phyloP scores from a whole-genome alignment of 75 land plant genomes.

The Picea sitchensis region DNA sequence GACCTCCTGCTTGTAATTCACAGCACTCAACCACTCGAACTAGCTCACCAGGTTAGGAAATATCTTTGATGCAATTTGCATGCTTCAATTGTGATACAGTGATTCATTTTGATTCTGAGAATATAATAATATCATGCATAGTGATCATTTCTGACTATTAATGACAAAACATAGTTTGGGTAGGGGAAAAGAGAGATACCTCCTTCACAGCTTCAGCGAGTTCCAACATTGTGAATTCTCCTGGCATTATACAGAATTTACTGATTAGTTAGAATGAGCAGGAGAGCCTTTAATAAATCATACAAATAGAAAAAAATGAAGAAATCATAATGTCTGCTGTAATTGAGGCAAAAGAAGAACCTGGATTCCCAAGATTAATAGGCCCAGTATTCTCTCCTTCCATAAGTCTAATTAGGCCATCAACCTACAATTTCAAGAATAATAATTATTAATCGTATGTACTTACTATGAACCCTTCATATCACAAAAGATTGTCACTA shows the following conservation, averaged over 20 bases:
- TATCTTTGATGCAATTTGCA: neutral
- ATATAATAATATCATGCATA: neutral
- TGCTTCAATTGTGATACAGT: neutral
- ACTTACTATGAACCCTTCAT: neutral
- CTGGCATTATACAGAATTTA: constrained; percentile 17
- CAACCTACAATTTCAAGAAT: constrained; percentile 34
- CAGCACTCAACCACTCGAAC: no score
- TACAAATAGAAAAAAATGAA: neutral
- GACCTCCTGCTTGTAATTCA: no score
- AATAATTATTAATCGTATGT: neutral
- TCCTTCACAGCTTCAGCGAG: constrained; percentile 49
- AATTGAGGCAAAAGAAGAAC: constrained; percentile 10
- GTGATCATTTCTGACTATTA: neutral
- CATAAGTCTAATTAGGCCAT: constrained; percentile 54
- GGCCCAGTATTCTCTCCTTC: constrained; percentile 53
- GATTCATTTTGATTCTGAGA: neutral
- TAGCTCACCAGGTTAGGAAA: neutral
- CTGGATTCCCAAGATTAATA: constrained; percentile 65
- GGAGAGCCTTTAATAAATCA: neutral
- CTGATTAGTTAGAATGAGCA: neutral
- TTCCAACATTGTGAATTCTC: constrained; percentile 67
- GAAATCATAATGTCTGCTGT: neutral
- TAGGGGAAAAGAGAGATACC: constrained; percentile 9
- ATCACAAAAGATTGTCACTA: neutral
- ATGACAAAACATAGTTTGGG: neutral